These are phyloP conservation scores for Aureobasidium sp. DNA, from an alignment of 2,329 filamentous ascomycete species.

Conservation along the genomic window DNA sequence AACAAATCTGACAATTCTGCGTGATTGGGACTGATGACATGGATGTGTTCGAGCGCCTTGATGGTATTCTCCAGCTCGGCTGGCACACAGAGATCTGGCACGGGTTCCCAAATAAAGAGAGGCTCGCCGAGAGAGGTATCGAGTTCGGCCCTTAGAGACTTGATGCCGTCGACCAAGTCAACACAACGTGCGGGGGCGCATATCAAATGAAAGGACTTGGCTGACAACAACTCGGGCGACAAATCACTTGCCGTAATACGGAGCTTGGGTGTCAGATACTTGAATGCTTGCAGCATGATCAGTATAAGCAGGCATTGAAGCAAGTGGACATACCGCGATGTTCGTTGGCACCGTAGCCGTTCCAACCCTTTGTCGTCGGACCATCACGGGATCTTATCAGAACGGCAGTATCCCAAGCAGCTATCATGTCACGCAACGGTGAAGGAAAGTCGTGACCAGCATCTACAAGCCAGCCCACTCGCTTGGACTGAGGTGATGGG, in stretches of 20 bases:
- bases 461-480: conserved; percentile 86
- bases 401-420: conserved; percentile 67
- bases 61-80: conserved; percentile 48
- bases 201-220: conserved; percentile 78
- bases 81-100: conserved; percentile 77
- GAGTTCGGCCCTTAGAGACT: conserved; percentile 38
- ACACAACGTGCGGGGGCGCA: conserved; percentile 73
- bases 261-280: conserved; percentile 78
- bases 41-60: conserved; percentile 44
- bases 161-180: conserved; percentile 64
- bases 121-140: conserved; percentile 40
- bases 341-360: conserved; percentile 62
- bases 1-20: conserved; percentile 86
- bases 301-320: neutral
- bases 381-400: conserved; percentile 59
- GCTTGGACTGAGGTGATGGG: conserved; percentile 56
- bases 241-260: conserved; percentile 69
- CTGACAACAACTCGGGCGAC: conserved; percentile 54
- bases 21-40: conserved; percentile 72
- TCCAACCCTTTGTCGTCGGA: conserved; percentile 85
- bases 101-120: conserved; percentile 88
- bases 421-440: conserved; percentile 53
- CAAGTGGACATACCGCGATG: conserved; percentile 29
- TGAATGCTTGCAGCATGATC: conserved; percentile 47
- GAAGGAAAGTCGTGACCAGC: conserved; percentile 78